phyloP scores from a whole-genome alignment of 371 early-diverging fungal genomes.

The Zychaea mexicana region DNA sequence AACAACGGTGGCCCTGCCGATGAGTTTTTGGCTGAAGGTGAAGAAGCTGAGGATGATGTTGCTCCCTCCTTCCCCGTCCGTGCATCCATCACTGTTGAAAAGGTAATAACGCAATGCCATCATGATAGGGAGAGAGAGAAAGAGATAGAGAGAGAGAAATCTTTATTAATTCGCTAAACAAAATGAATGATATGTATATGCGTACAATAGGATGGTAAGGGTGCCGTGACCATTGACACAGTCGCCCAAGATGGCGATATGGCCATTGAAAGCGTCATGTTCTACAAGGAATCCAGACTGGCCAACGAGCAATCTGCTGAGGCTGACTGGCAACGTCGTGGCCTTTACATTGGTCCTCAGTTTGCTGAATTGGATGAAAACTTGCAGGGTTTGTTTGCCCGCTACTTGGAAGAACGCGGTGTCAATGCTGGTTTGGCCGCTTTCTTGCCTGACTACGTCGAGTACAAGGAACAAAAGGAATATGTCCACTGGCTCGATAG shows the following conservation, averaged over 20 bases:
- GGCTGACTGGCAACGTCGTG: conserved; percentile 91
- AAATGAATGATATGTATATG: neutral
- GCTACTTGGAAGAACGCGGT: conserved; percentile 87
- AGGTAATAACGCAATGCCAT: conserved; percentile 34
- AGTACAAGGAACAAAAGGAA: conserved; percentile 95
- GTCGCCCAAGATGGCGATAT: conserved; percentile 85
- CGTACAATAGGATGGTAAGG: conserved; percentile 53
- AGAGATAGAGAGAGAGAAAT: neutral
- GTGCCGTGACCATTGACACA: conserved; percentile 80
- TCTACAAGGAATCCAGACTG: conserved; percentile 66
- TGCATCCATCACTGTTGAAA: conserved; percentile 80
- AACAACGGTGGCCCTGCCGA: conserved; percentile 62
- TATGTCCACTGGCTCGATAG: conserved; percentile 86
- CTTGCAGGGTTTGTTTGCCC: conserved; percentile 80
- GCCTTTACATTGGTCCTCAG: conserved; percentile 90
- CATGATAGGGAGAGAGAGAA: neutral
- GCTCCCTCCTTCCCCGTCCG: conserved; percentile 72
- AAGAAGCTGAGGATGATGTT: conserved; percentile 62
- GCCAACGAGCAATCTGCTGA: conserved; percentile 77
- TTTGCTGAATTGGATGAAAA: conserved; percentile 90
- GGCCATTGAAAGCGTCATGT: conserved; percentile 82
- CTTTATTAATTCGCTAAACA: conserved; percentile 19
- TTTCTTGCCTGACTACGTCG: conserved; percentile 87
- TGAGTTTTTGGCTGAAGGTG: conserved; percentile 52
- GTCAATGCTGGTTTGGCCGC: conserved; percentile 80